Percentiles rank a stretch among this genome's conserved stretches.
Evolutionary conservation across 345 rosid species (phyloP).

Genomic region (Toxicodendron radicans): DNA sequence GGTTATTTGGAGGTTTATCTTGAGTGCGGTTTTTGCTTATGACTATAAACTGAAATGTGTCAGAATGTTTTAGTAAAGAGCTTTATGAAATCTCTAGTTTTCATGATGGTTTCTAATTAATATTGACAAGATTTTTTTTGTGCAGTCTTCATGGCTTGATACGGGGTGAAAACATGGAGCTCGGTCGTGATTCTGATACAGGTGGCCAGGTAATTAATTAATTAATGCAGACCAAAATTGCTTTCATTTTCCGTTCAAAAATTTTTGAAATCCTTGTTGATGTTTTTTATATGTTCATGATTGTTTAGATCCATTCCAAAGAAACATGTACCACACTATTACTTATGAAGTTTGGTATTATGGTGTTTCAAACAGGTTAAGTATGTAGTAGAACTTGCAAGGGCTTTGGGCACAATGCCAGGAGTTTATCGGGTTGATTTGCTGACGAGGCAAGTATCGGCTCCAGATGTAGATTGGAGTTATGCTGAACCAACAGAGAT

Average conservation of each 20-base stretch:
- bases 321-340: background rate
- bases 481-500: constrained; percentile 77
- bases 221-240: background rate
- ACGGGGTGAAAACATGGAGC: constrained; percentile 86
- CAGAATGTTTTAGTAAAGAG: constrained; percentile 2
- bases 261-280: background rate
- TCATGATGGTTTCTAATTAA: constrained; percentile 11
- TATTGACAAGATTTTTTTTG: constrained; percentile 13
- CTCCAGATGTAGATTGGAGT: constrained; percentile 71
- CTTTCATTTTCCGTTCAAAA: constrained; percentile 1
- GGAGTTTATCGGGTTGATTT: constrained; percentile 84
- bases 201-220: constrained; percentile 66
- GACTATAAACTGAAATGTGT: background rate
- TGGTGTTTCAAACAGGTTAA: constrained; percentile 50
- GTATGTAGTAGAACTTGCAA: constrained; percentile 87
- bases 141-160: constrained; percentile 84
- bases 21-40: background rate
- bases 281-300: background rate
- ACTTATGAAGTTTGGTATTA: constrained; percentile 2
- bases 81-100: background rate
- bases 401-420: constrained; percentile 77
- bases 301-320: background rate
- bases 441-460: constrained; percentile 70
- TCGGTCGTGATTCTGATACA: constrained; percentile 86
- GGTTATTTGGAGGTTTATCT: constrained; percentile 15